Evolutionary conservation across 2,329 filamentous ascomycete genomes (phyloP), one percentile per base, ranked within the genome.

Genomic region (Paraconiothyrium sp.): DNA sequence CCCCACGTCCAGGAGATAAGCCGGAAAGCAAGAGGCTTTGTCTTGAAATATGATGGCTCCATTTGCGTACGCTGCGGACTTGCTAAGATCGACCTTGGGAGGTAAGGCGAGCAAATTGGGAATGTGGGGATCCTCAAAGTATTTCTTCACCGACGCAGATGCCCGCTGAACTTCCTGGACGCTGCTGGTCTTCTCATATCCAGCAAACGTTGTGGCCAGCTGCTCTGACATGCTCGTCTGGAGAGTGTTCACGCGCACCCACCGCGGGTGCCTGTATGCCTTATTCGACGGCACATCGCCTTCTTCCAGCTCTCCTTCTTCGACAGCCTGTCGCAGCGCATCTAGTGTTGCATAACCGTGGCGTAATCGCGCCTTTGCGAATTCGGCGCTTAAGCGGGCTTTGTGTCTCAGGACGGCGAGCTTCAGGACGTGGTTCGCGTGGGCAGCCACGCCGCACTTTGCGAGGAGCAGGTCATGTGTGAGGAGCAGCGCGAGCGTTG

Each of bases 21-120:
- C 95, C 0, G 95, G 95, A 72, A 99, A 97, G 75, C 95, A 99
- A 0, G 94, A 97, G 0, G 95, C 94, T 78, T 97, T 98, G 74
- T 98, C 95, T 77, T 99, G 95, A 27, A 98, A 82, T 62, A 98
- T 97, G 57, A 98, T 87, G 50, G 89, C 86, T 1, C 94, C 94
- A 1, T 85, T 82, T 14, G 82, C 85, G 77, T 98, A 98, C 0
- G 93, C 90, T 14, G 85, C 79, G 8, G 88, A 90, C 64, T 89
- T 90, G 22, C 88, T 90, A 47, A 97, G 83, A 72, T 97, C 92
- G 41, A 86, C 84, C 1, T 86, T 84, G 0, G 90, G 87, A 2
- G 92, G 89, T 1, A 97, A 81, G 1, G 93, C 95, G 7, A 99
- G 78, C 3, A 99, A 84, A 69, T 95, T 89, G 0, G 94, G 93